Base-by-base conservation (phyloP, 2,329 filamentous ascomycete species). In the Talaromyces rugulosus region DNA sequence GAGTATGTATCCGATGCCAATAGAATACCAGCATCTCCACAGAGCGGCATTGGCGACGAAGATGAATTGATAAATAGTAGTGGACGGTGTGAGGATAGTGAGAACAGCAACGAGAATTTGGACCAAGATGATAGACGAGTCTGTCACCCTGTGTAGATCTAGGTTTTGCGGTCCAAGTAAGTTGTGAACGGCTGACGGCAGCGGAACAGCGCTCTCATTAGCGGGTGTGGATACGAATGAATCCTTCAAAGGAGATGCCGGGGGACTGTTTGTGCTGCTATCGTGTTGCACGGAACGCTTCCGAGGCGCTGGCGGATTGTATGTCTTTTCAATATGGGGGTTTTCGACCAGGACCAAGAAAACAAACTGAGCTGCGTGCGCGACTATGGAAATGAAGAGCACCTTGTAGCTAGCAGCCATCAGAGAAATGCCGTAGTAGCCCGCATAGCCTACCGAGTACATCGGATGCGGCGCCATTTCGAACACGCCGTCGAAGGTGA, bases 381-480 rank as follows among this genome's bases (percentile, higher is more conserved):
- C 95, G 71, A 96, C 79, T 71, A 99, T 94, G 61, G 95, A 98
- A 75, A 98, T 97, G 82, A 96, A 93, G 56, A 99, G 85, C 62
- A 99, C 94, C 71, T 94, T 92, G 79, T 98, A 98, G 82, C 95
- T 99, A 65, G 94, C 94, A 54, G 92, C 93, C 89, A 99, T 96
- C 80, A 97, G 89, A 63, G 94, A 97, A 72, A 98, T 97, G 69
- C 95, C 95, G 75, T 99, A 99, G 80, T 96, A 99, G 54, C 95
- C 95, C 58, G 92, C 92, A 77, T 99, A 99, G 44, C 95, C 95
- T 71, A 98, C 94, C 60, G 93, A 96, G 79, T 98, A 98, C 94
- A 98, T 98, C 66, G 94, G 94, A 74, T 98, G 95, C 34, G 95
- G 95, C 23, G 95, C 95, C 89, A 99, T 96, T 79, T 99, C 95